Evolutionary conservation across 495 filamentous ascomycete genomes (phyloP), one percentile per base, ranked within the genome.

Genomic region (Talaromyces thailandensis): DNA sequence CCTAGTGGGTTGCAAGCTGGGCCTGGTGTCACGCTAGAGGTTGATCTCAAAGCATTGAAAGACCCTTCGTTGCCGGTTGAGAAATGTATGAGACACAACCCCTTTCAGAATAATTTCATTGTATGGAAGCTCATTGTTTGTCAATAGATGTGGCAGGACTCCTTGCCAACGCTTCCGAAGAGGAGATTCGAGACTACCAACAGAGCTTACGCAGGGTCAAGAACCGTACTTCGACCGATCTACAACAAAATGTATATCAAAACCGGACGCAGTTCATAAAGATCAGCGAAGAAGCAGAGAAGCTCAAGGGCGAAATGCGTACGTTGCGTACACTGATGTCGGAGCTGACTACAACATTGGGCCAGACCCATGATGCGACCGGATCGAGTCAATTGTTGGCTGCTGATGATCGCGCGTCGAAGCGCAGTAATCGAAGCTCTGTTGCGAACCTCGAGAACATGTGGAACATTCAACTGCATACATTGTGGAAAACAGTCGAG

Each of bases 191-290:
- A 43, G 86, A 92, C 43, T 99, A 87, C 71, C 90, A 96, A 67
- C 69, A 77, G 48, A 84, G 82, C 11, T 77, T 99, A 35, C 83
- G 85, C 64, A 91, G 91, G 68, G 79, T 93, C 55, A 91, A 93
- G 68, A 86, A 85, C 64, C 84, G 90, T 37, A 93, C 92, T 1
- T 92, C 92, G 3, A 86, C 86, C 31, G 92, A 98, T 68, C 81
- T 99, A 9, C 95, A 98, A 68, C 89, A 95, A 67, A 99, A 92
- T 77, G 91, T 99, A 32, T 96, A 93, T 73, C 92, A 97, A 69
- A 99, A 99, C 73, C 87, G 94, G 52, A 96, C 92, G 0, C 93
- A 98, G 68, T 99, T 99, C 74, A 96, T 99, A 79, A 93, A 95
- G 68, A 98, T 99, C 73, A 96, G 91, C 72, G 94, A 96, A 76